Conservation (phyloP, 148 eudicot genomes). For the Vaccinium darrowii region DNA sequence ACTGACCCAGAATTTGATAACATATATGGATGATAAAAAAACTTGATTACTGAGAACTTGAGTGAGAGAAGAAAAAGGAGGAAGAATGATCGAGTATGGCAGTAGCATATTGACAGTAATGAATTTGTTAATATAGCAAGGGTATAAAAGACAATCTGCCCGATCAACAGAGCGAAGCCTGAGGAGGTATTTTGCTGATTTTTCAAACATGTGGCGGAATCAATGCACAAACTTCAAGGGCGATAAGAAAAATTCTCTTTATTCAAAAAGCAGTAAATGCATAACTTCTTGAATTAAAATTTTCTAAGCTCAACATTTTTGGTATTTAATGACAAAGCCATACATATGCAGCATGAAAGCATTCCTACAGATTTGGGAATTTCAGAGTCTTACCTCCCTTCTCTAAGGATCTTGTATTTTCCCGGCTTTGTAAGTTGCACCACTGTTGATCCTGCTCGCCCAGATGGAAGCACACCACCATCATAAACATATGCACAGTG, state of each 20-base stretch:
- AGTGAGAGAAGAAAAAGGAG: too few species aligned
- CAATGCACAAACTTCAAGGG: neutral
- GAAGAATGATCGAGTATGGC: too few species aligned
- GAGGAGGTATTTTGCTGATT: neutral
- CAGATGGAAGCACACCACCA: slow-evolving; percentile 82
- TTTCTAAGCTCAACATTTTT: neutral
- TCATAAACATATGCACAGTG: slow-evolving; percentile 78
- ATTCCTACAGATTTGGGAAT: neutral
- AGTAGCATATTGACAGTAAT: too few species aligned
- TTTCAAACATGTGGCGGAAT: neutral
- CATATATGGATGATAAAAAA: too few species aligned
- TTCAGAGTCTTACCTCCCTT: slow-evolving; percentile 66
- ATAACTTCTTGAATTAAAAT: neutral
- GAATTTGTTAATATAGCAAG: too few species aligned
- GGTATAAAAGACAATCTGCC: neutral
- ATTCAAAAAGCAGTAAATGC: neutral
- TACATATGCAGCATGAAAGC: neutral
- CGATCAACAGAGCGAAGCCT: neutral
- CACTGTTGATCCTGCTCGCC: slow-evolving; percentile 89
- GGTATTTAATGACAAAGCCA: neutral
- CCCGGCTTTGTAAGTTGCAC: slow-evolving; percentile 74
- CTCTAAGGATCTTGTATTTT: slow-evolving; percentile 66
- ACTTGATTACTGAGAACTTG: too few species aligned
- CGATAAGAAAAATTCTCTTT: neutral
- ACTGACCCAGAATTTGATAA: too few species aligned